These are phyloP conservation scores for Isatis tinctoria DNA, from an alignment of 345 rosid genomes.

Conservation along the genomic window DNA sequence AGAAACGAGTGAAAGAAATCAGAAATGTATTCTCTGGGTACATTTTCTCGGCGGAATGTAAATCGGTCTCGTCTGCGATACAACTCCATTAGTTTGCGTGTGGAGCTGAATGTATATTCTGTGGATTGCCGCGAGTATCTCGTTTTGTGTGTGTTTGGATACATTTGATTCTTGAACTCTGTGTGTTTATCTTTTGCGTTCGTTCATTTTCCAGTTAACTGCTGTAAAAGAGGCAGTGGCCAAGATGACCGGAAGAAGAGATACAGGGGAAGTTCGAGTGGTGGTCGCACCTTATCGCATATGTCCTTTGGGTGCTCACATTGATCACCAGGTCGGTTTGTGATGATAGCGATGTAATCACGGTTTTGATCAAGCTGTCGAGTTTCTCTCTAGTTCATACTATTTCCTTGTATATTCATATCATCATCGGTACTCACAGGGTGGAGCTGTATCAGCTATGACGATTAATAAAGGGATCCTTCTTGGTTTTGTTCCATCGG, in stretches of 20 bases:
- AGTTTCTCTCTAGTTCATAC: slow-evolving; percentile 6
- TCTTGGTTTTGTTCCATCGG: slow-evolving; percentile 82
- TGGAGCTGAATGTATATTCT: slow-evolving; percentile 1
- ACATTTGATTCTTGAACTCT: neutral
- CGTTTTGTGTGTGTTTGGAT: neutral
- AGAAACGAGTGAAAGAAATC: neutral
- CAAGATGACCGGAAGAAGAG: slow-evolving; percentile 59
- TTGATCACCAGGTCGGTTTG: slow-evolving; percentile 81
- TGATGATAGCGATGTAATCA: neutral
- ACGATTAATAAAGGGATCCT: slow-evolving; percentile 81
- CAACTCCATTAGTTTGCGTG: neutral
- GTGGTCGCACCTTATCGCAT: slow-evolving; percentile 88
- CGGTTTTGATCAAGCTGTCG: neutral
- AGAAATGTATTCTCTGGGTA: neutral
- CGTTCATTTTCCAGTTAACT: slow-evolving; percentile 38
- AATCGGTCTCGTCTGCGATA: neutral
- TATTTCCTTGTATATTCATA: neutral
- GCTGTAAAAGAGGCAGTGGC: slow-evolving; percentile 42
- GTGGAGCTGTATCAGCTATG: slow-evolving; percentile 92
- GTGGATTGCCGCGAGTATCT: neutral
- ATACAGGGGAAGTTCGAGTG: slow-evolving; percentile 51
- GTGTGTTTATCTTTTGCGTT: neutral
- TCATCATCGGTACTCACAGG: slow-evolving; percentile 40
- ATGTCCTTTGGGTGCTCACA: slow-evolving; percentile 95
- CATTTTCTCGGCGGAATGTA: neutral